Evolutionary conservation across 306 rosid species (phyloP), one percentile per base, ranked within the genome.

Genomic region (Cyclanthera cordifolia): DNA sequence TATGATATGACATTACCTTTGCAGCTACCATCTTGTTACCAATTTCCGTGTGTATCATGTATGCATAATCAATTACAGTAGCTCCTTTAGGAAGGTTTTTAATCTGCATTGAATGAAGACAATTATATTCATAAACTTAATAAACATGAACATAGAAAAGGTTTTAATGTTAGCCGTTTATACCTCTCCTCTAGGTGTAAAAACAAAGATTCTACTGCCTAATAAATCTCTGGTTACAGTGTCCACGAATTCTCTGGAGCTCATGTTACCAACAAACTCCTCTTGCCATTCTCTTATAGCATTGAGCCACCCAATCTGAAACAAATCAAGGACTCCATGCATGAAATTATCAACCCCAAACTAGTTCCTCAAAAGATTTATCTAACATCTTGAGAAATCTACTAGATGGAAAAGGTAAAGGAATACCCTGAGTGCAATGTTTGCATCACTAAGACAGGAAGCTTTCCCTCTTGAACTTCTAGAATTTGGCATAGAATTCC

Each of bases 251-350:
- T 94, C 99, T 83, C 99, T 88, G 67, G 99, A 94, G 81, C 95
- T 94, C 99, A 94, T 94, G 87, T 94, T 94, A 82, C 99, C 99
- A 53, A 94, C 99, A 67, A 94, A 94, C 86, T 94, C 99, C 78
- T 94, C 99, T 77, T 94, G 97, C 97, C 99, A 94, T 76, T 90
- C 99, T 85, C 99, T 88, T 72, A 94, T 90, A 56, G 99, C 97
- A 76, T 94, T 94, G 75, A 94, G 96, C 99, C 99, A 94, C 57
- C 99, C 90, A 86, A 94, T 90, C 99, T 94, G 90, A 72, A 79
- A 54, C 58, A 75, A 79, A 80, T 43, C 70, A 68, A 76, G 76
- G 52, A 72, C 68, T 73, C 76, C 52, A 69, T 76, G 57, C 41
- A 75, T 74, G 79, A 84, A 82, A 80, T 79, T 48, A 76, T 57